Percentiles rank a stretch among this genome's conserved stretches.
phyloP scores from a whole-genome alignment of 306 rosid species.

The Medicago arabica region DNA sequence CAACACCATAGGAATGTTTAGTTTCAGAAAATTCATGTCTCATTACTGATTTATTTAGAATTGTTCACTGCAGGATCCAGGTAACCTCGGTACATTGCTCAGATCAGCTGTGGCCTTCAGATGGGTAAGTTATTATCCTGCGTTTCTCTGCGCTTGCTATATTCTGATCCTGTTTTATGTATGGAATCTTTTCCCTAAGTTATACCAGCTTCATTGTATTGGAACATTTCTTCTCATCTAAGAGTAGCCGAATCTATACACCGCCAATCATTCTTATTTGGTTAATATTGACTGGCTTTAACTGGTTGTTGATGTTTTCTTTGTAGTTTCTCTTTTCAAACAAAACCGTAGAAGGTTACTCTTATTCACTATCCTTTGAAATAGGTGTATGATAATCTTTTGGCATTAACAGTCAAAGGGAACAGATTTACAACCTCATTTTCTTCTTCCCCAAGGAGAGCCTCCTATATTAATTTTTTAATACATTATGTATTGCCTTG shows the following conservation, averaged over 20 bases:
- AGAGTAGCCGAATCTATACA: conserved; percentile 1
- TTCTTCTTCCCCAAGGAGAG: no score
- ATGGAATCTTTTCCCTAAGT: conserved; percentile 8
- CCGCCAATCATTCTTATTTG: not conserved
- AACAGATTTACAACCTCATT: not conserved
- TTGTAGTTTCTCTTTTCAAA: conserved; percentile 20
- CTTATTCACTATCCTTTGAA: conserved; percentile 7
- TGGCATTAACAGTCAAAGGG: conserved; percentile 16
- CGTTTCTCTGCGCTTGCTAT: conserved; percentile 1
- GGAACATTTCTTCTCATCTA: conserved; percentile 23
- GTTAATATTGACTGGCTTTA: conserved; percentile 23
- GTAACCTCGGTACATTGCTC: conserved; percentile 88
- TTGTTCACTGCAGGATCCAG: conserved; percentile 81
- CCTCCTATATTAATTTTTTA: no score
- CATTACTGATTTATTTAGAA: conserved; percentile 38
- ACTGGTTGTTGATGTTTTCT: conserved; percentile 24
- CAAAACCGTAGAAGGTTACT: conserved; percentile 2
- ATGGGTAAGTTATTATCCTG: conserved; percentile 71
- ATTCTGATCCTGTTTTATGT: conserved; percentile 25
- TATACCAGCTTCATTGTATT: not conserved
- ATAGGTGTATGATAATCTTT: conserved; percentile 8
- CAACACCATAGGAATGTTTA: conserved; percentile 16
- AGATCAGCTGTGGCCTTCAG: conserved; percentile 88
- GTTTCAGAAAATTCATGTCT: conserved; percentile 37
- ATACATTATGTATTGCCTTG: not conserved